Evolutionary conservation across 257 asterid species (phyloP).

Genomic region (Solanum sparsipilum): DNA sequence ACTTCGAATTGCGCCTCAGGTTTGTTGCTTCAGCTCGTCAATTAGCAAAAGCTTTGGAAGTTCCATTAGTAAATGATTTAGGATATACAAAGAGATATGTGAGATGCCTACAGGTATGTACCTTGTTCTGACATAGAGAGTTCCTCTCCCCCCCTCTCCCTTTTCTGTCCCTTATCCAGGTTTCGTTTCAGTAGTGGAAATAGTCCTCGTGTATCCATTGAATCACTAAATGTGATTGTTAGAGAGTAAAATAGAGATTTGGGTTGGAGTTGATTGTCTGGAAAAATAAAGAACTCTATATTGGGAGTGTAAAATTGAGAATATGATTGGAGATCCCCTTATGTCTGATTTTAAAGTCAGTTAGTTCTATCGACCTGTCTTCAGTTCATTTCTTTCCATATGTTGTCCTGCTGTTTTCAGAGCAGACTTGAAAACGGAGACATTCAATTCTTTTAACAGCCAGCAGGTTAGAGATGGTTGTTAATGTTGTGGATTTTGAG

Average conservation of each 20-base stretch:
- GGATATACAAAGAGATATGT: conserved; percentile 97
- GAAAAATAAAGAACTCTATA: not conserved
- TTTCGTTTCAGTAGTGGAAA: not conserved
- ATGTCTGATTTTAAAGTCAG: not conserved
- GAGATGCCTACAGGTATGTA: conserved; percentile 84
- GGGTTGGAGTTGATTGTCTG: not conserved
- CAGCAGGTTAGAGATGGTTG: not conserved
- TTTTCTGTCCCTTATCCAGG: not conserved
- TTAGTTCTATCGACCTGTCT: not conserved
- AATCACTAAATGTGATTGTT: not conserved
- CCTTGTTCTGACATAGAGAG: not conserved
- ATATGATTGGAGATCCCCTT: not conserved
- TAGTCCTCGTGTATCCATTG: not conserved
- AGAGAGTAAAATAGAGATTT: not conserved
- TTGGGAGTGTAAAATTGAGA: not conserved
- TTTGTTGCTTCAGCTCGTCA: conserved; percentile 97
- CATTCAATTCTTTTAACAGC: not conserved
- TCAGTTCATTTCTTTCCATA: not conserved
- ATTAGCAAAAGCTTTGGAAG: conserved; percentile 94
- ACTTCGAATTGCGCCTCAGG: conserved; percentile 25
- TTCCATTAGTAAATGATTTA: conserved; percentile 88
- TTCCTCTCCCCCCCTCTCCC: not conserved
- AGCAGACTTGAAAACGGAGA: not conserved
- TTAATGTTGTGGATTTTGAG: not conserved
- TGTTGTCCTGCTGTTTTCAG: not conserved